A percentile compares a stretch with the other conserved stretches of the same genome.
phyloP scores from a whole-genome alignment of 805 yeast species.

The Barnettozyma californica region DNA sequence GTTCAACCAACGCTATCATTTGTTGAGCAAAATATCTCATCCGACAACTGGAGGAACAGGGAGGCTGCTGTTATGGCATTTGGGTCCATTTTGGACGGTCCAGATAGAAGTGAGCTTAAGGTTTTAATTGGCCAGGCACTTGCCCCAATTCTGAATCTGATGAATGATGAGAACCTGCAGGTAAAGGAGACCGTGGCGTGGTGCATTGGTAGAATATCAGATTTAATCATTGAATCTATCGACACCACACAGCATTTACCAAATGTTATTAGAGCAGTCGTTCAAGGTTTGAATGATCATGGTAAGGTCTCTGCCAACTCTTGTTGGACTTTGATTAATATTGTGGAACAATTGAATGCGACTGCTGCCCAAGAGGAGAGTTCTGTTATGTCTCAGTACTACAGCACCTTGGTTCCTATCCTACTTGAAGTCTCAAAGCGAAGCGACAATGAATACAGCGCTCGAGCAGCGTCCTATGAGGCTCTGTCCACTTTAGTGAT shows the following conservation, averaged over 20 bases:
- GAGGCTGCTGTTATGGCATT: conserved; percentile 99
- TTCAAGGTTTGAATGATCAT: conserved; percentile 81
- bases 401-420: conserved; percentile 61
- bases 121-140: conserved; percentile 76
- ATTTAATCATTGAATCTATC: conserved; percentile 72
- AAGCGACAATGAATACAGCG: conserved; percentile 75
- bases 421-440: conserved; percentile 65
- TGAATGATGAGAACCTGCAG: conserved; percentile 70
- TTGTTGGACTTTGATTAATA: conserved; percentile 94
- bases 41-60: conserved; percentile 72
- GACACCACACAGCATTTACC: conserved; percentile 63
- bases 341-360: conserved; percentile 71
- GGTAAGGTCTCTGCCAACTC: conserved; percentile 94
- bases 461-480: conserved; percentile 96
- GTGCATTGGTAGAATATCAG: conserved; percentile 97
- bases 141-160: conserved; percentile 67
- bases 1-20: conserved; percentile 80
- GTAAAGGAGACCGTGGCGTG: conserved; percentile 97
- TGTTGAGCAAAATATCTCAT: conserved; percentile 67
- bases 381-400: conserved; percentile 70
- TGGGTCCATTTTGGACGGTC: conserved; percentile 95
- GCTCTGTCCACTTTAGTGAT: conserved; percentile 80
- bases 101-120: conserved; percentile 66
- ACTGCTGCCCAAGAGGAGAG: conserved; percentile 44
- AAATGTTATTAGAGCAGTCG: conserved; percentile 63